Evolutionary conservation across 23 red algal species (phyloP).

Genomic region (Agarophyton chilense): DNA sequence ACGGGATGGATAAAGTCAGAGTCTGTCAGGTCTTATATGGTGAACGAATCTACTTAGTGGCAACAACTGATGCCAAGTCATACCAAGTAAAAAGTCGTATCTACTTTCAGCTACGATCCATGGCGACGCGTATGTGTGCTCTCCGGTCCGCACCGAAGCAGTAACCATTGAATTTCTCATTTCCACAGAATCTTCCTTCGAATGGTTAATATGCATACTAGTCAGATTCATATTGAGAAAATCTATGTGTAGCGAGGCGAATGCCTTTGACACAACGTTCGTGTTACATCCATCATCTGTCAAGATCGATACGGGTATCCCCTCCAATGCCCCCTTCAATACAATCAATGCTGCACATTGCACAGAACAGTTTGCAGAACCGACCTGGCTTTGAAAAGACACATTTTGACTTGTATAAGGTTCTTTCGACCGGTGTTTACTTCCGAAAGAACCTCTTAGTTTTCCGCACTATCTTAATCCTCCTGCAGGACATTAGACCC

Average conservation of each 20-base stretch:
- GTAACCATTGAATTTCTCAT: not conserved
- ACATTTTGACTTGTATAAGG: not conserved
- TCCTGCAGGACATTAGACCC: not conserved
- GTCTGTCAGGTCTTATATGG: too few relatives aligned
- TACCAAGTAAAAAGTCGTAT: slow-evolving; percentile 31
- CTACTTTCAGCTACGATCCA: slow-evolving; percentile 7
- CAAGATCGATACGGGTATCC: not conserved
- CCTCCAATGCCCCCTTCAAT: not conserved
- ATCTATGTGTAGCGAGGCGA: not conserved
- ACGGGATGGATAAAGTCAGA: too few relatives aligned
- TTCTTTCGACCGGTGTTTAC: not conserved
- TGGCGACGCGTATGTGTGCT: not conserved
- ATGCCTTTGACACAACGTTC: slow-evolving; percentile 20
- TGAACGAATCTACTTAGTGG: too few relatives aligned
- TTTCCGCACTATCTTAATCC: not conserved
- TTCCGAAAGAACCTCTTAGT: not conserved
- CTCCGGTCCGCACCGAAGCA: not conserved
- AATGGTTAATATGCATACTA: slow-evolving; percentile 5
- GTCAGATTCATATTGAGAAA: not conserved
- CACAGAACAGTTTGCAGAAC: not conserved
- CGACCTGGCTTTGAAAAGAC: not conserved
- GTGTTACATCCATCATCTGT: slow-evolving; percentile 45
- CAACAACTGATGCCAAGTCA: slow-evolving; percentile 31
- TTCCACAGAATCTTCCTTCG: slow-evolving; percentile 14
- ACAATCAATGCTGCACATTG: not conserved